phyloP scores from a whole-genome alignment of 495 filamentous ascomycete genomes.

The Aspergillus bridgeri region DNA sequence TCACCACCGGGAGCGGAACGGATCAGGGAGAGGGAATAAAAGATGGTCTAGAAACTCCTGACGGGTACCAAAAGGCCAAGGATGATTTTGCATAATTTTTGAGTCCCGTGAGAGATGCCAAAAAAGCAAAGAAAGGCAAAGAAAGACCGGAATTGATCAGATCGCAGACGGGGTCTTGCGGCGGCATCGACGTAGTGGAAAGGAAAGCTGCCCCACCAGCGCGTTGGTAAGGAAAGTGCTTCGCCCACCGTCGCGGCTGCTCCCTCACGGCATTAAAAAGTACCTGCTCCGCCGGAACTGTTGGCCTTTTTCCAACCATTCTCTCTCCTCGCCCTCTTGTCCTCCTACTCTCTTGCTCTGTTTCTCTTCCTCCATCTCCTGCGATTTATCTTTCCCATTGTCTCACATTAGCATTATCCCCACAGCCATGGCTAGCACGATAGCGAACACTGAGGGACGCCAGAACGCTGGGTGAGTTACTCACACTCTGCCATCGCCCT shows the following conservation, averaged over 20 bases:
- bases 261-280: conserved; percentile 35
- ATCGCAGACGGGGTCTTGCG: conserved; percentile 9
- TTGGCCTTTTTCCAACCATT: conserved; percentile 28
- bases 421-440: conserved; percentile 58
- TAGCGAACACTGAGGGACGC: conserved; percentile 59
- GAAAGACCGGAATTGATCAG: conserved; percentile 3
- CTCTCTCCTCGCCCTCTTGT: conserved; percentile 13
- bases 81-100: background rate
- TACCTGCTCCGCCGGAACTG: conserved; percentile 42
- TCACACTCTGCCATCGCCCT: conserved; percentile 21
- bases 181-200: conserved; percentile 18
- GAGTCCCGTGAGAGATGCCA: too few species aligned
- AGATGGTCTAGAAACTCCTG: too few species aligned
- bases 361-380: conserved; percentile 14
- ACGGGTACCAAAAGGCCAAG: background rate
- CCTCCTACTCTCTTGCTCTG: conserved; percentile 6
- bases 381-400: background rate
- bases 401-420: conserved; percentile 6
- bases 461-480: conserved; percentile 62
- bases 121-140: conserved; percentile 7
- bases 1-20: background rate
- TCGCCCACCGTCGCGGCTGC: conserved; percentile 10
- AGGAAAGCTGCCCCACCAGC: conserved; percentile 13
- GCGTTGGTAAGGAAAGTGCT: conserved; percentile 7
- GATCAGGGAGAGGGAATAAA: background rate